phyloP scores from a whole-genome alignment of 352 stramenopile species.

The Phytophthora quininea region DNA sequence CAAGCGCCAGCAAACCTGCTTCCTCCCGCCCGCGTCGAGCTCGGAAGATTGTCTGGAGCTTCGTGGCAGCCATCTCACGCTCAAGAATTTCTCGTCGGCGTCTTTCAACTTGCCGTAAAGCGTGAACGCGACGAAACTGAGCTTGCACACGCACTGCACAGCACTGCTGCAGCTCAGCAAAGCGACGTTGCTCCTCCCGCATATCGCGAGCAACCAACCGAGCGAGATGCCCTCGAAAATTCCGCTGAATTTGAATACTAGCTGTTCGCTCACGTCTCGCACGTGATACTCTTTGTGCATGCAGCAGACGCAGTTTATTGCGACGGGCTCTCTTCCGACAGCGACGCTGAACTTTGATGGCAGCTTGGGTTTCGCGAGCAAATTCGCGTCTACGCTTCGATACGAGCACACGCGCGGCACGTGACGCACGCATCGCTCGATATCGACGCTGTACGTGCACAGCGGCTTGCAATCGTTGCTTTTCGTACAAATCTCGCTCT shows the following conservation, averaged over 20 bases:
- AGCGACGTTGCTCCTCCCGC: constrained; percentile 33
- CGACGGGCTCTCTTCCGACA: constrained; percentile 47
- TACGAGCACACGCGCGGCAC: constrained; percentile 48
- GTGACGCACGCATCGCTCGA: constrained; percentile 51
- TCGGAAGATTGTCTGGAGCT: constrained; percentile 66
- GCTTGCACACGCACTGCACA: constrained; percentile 60
- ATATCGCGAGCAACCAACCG: constrained; percentile 48
- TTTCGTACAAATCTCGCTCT: constrained; percentile 44
- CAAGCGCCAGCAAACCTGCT: constrained; percentile 47
- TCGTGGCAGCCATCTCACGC: constrained; percentile 54
- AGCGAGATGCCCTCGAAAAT: constrained; percentile 57
- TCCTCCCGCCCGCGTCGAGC: constrained; percentile 50
- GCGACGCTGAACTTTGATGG: constrained; percentile 56
- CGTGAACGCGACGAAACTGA: constrained; percentile 50
- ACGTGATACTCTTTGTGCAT: constrained; percentile 33
- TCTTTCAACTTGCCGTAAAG: constrained; percentile 34
- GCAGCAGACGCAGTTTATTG: constrained; percentile 43
- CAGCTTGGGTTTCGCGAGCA: constrained; percentile 46
- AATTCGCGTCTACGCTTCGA: constrained; percentile 37
- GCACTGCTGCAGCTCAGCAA: constrained; percentile 40
- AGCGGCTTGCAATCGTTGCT: constrained; percentile 50
- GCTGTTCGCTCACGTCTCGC: constrained; percentile 43
- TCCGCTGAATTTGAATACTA: constrained; percentile 59
- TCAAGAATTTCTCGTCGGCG: constrained; percentile 33
- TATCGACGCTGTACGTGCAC: constrained; percentile 66